Base-by-base conservation (phyloP, 495 filamentous ascomycete genomes). In the Halenospora varia region DNA sequence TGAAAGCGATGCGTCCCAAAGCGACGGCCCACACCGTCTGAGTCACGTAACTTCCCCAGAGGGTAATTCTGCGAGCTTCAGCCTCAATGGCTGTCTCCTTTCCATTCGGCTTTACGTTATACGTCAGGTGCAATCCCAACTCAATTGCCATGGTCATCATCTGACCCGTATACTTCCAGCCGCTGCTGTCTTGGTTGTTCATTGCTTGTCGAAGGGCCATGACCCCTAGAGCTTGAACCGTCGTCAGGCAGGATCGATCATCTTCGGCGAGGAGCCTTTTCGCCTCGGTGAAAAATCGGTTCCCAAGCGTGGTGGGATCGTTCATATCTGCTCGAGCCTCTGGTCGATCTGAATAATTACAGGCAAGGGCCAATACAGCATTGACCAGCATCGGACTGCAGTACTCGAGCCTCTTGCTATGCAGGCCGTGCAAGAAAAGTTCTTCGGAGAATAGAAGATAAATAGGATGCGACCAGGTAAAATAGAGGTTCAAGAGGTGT, bases 401-500 rank as follows among this genome's bases (percentile, higher is more conserved):
- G 65, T 87, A 91, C 29, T 83, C 78, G 40, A 75, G 59, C 46
- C 80, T 66, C 18, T 81, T 76, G 13, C 69, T 68, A 2, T 66
- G 60, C 62, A 88, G 81, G 61, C 90, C 88, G 39, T 78, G 70
- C 49, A 85, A 70, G 63, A 94, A 92, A 48, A 84, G 76, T 48
- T 85, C 82, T 53, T 89, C 84, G 52, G 86, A 84, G 44, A 94
- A 80, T 2, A 88, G 74, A 3, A 83, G 77, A 63, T 86, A 84
- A 56, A 83, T 85, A 0, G 88, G 86, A 62, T 92, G 87, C 60
- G 85, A 81, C 89, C 89, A 94, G 61, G 79, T 80, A 55, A 94
- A 92, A 67, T 89, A 92, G 10, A 92, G 69, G 13, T 78, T 71
- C 15, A 89, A 70, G 20, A 89, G 75, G 57, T 88, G 83, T 52